phyloP scores from a whole-genome alignment of 495 filamentous ascomycete genomes.

The Astrothelium macrocarpum region DNA sequence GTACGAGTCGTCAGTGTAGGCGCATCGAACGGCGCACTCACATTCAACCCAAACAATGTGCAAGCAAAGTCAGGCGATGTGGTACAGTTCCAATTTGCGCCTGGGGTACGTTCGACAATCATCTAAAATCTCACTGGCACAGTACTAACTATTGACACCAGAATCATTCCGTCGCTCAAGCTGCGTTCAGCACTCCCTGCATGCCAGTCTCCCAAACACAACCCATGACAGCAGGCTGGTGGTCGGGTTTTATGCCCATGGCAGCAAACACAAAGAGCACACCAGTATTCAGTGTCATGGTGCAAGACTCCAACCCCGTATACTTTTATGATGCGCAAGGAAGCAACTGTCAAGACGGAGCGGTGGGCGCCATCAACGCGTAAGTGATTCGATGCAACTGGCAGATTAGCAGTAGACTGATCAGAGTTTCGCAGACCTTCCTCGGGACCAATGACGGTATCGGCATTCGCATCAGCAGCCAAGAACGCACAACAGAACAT shows the following conservation, averaged over 20 bases:
- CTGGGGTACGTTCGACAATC: conserved; percentile 1
- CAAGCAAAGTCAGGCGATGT: conserved; percentile 5
- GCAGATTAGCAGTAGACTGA: neutral
- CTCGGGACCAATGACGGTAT: neutral
- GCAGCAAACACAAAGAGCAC: conserved; percentile 12
- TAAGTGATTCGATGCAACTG: conserved; percentile 9
- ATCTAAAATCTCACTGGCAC: neutral
- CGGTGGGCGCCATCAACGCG: conserved; percentile 44
- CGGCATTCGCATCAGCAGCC: neutral
- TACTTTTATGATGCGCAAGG: conserved; percentile 53
- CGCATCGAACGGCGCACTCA: conserved; percentile 4
- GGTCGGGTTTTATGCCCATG: conserved; percentile 26
- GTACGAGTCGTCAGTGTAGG: conserved; percentile 5
- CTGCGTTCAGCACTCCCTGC: conserved; percentile 21
- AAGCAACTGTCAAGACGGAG: conserved; percentile 41
- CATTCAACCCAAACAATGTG: conserved; percentile 1
- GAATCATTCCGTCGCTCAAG: conserved; percentile 25
- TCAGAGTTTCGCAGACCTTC: neutral
- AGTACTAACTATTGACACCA: neutral
- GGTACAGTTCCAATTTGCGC: conserved; percentile 8
- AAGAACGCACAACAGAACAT: conserved; percentile 5
- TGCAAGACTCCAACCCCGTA: conserved; percentile 41
- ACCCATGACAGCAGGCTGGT: conserved; percentile 16
- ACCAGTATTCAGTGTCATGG: conserved; percentile 34
- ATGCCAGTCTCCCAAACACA: conserved; percentile 10